Conservation (phyloP, 768 basidiomycete species). For the Phlegmacium glaucopus region DNA sequence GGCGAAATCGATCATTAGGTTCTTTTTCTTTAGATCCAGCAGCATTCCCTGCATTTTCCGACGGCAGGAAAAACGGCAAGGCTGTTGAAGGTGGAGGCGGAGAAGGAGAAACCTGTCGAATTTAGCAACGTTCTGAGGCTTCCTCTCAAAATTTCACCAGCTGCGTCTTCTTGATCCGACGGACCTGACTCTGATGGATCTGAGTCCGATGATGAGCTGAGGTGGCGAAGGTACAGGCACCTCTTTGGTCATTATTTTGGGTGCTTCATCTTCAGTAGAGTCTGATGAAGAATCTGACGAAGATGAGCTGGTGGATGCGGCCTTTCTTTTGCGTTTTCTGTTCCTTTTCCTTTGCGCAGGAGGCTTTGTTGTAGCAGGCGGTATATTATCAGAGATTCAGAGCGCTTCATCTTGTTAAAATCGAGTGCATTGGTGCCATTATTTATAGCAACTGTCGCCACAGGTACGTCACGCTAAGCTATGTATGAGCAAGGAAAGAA, state of each 20-base stretch:
- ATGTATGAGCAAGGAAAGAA: not conserved
- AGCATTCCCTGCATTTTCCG: slow-evolving; percentile 21
- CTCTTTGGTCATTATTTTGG: slow-evolving; percentile 10
- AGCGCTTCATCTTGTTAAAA: no score
- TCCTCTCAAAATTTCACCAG: slow-evolving; percentile 3
- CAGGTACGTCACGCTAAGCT: slow-evolving; percentile 86
- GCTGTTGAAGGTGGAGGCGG: slow-evolving; percentile 42
- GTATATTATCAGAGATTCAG: slow-evolving; percentile 15
- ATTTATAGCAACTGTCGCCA: slow-evolving; percentile 96
- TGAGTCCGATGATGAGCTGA: slow-evolving; percentile 22
- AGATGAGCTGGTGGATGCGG: slow-evolving; percentile 38
- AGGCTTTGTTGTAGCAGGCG: slow-evolving; percentile 27
- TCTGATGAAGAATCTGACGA: slow-evolving; percentile 38
- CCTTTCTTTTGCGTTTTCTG: slow-evolving; percentile 54
- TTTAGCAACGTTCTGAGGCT: slow-evolving; percentile 9
- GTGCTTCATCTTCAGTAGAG: slow-evolving; percentile 20
- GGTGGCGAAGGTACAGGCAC: slow-evolving; percentile 10
- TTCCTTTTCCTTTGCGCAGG: slow-evolving; percentile 41
- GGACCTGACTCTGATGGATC: slow-evolving; percentile 20
- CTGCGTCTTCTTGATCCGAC: slow-evolving; percentile 15
- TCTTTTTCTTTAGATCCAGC: slow-evolving; percentile 42
- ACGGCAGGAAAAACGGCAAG: slow-evolving; percentile 56
- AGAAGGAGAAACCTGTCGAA: slow-evolving; percentile 35
- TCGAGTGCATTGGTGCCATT: slow-evolving; percentile 80
- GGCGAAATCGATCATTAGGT: slow-evolving; percentile 67